A percentile compares a stretch with the other conserved stretches of the same genome.
phyloP scores from a whole-genome alignment of 768 basidiomycete species.

The Trametes punicea region DNA sequence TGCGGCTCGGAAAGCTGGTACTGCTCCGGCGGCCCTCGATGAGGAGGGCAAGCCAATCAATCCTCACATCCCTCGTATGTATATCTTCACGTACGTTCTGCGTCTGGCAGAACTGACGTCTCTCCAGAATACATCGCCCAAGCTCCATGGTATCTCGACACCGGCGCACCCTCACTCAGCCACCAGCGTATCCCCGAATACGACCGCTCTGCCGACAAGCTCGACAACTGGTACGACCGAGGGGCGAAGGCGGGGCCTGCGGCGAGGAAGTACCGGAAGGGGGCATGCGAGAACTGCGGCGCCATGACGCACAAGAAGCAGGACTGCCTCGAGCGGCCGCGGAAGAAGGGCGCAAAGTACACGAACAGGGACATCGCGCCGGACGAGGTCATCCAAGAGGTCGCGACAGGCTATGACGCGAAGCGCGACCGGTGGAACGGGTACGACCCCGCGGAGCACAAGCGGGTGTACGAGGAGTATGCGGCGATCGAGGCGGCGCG shows the following conservation, averaged over 20 bases:
- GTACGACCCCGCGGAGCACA: constrained; percentile 87
- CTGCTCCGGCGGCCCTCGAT: constrained; percentile 93
- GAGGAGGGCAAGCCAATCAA: constrained; percentile 96
- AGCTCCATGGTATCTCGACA: constrained; percentile 98
- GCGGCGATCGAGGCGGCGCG: constrained; percentile 87
- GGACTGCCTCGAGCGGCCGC: constrained; percentile 95
- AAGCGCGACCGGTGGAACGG: constrained; percentile 99
- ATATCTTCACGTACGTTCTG: neutral
- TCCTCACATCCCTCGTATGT: constrained; percentile 92
- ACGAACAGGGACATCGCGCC: constrained; percentile 87
- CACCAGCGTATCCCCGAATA: constrained; percentile 84
- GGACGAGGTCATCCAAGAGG: constrained; percentile 86
- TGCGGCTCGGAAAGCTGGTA: constrained; percentile 97
- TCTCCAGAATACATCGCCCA: constrained; percentile 93
- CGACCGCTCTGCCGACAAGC: constrained; percentile 57
- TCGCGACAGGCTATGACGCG: constrained; percentile 78
- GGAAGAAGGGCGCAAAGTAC: constrained; percentile 93
- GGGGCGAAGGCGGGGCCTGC: constrained; percentile 83
- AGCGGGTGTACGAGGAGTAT: constrained; percentile 88
- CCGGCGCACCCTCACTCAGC: constrained; percentile 86
- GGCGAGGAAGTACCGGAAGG: constrained; percentile 95
- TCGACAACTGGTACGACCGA: constrained; percentile 91
- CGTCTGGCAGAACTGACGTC: neutral
- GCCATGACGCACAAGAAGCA: constrained; percentile 88
- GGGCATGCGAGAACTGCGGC: constrained; percentile 98